phyloP scores from a whole-genome alignment of 129 eudicot species.

The Cynara cardunculus region DNA sequence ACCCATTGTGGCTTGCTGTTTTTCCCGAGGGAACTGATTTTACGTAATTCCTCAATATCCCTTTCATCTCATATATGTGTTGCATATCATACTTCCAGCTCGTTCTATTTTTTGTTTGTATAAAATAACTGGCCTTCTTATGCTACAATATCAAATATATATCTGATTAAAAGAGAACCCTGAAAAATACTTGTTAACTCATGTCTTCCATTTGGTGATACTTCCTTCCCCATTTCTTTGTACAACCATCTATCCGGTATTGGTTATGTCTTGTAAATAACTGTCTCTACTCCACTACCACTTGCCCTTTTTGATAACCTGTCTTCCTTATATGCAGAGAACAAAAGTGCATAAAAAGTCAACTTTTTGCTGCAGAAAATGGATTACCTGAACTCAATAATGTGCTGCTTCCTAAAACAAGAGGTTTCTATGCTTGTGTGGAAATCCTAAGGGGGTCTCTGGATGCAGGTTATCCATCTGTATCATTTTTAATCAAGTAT shows the following conservation, averaged over 20 bases:
- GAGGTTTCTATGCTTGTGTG: slow-evolving; percentile 72
- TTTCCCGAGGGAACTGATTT: slow-evolving; percentile 94
- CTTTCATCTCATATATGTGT: neutral
- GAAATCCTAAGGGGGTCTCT: slow-evolving; percentile 60
- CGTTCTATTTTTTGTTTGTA: neutral
- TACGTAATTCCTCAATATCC: slow-evolving; percentile 44
- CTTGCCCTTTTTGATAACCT: neutral
- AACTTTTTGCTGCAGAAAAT: slow-evolving; percentile 64
- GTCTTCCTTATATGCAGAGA: slow-evolving; percentile 37
- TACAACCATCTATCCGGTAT: neutral
- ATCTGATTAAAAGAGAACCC: neutral
- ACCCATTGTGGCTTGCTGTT: slow-evolving; percentile 81
- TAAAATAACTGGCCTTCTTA: neutral
- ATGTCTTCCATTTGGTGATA: slow-evolving; percentile 8
- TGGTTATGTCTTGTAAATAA: neutral
- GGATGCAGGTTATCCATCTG: slow-evolving; percentile 63
- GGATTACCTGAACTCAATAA: slow-evolving; percentile 68
- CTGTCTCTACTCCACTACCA: neutral
- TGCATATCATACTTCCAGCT: neutral
- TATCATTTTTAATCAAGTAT: neutral
- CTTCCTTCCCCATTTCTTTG: neutral
- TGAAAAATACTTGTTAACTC: neutral
- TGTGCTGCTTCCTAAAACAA: slow-evolving; percentile 79
- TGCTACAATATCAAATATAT: neutral
- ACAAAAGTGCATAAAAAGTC: slow-evolving; percentile 59